Conservation (phyloP, 108 stramenopile species). For the Nannochloropsis salina region DNA sequence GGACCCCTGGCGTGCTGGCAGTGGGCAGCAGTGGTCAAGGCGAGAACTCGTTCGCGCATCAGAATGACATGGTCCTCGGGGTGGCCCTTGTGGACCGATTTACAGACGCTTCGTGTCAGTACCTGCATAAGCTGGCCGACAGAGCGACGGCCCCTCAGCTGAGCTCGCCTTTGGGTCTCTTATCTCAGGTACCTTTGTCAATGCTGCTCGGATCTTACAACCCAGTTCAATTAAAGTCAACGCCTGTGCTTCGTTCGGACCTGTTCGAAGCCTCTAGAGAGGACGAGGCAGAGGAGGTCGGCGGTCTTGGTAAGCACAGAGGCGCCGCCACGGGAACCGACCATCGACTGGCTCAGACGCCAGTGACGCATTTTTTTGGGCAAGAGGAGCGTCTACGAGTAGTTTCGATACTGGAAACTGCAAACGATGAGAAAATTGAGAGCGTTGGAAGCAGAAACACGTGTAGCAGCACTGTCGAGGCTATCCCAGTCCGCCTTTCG, state of each 20-base stretch:
- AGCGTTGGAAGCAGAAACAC: too few relatives aligned
- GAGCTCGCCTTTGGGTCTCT: background rate
- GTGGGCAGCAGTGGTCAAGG: conserved; percentile 64
- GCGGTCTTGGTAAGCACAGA: background rate
- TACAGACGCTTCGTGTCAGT: conserved; percentile 41
- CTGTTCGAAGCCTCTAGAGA: background rate
- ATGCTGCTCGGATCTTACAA: background rate
- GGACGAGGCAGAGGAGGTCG: background rate
- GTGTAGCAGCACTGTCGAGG: too few relatives aligned
- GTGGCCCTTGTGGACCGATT: conserved; percentile 69
- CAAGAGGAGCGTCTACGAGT: too few relatives aligned
- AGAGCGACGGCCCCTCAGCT: background rate
- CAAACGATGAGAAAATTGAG: too few relatives aligned
- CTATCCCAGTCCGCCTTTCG: too few relatives aligned
- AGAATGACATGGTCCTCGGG: conserved; percentile 58
- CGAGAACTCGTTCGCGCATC: conserved; percentile 74
- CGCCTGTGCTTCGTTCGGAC: background rate
- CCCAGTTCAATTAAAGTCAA: background rate
- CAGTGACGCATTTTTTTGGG: too few relatives aligned
- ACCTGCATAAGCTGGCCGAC: background rate
- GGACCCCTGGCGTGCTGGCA: conserved; percentile 51
- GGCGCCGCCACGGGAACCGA: too few relatives aligned
- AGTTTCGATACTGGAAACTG: too few relatives aligned
- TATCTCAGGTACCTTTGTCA: background rate
- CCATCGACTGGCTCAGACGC: too few relatives aligned